phyloP scores from a whole-genome alignment of 345 rosid species.

The Murraya koenigii region DNA sequence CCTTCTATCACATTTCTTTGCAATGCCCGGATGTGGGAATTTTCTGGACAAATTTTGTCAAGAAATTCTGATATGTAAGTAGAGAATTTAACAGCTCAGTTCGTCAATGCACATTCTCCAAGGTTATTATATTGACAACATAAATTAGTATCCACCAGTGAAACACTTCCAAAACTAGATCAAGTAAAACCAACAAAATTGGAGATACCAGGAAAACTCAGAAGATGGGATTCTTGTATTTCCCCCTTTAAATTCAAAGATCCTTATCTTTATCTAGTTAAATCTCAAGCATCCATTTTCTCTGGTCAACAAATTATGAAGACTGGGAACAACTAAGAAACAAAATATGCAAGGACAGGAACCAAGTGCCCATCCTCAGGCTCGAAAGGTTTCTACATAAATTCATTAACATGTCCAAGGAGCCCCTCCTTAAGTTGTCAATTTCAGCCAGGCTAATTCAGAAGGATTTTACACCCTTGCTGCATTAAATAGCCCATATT shows the following conservation, averaged over 20 bases:
- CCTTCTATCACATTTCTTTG: not conserved
- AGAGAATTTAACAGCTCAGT: not conserved
- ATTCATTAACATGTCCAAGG: not conserved
- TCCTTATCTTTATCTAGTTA: too few species aligned
- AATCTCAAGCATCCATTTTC: not conserved
- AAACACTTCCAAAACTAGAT: not conserved
- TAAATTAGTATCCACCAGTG: not conserved
- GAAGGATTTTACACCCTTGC: not conserved
- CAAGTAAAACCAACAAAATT: not conserved
- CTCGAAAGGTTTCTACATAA: not conserved
- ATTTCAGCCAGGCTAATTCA: not conserved
- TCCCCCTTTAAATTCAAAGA: too few species aligned
- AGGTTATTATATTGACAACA: not conserved
- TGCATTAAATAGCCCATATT: not conserved
- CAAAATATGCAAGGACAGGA: not conserved
- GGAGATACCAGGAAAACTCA: not conserved
- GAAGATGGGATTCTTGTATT: not conserved
- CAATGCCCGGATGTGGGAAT: too few species aligned
- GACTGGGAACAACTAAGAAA: not conserved
- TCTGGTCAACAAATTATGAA: not conserved
- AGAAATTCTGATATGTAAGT: not conserved
- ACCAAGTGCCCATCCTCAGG: not conserved
- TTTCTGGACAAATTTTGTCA: too few species aligned
- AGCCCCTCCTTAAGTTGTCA: not conserved
- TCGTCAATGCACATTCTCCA: not conserved